Base-by-base conservation (phyloP, 352 stramenopile species). In the Blastocystis sp. region DNA sequence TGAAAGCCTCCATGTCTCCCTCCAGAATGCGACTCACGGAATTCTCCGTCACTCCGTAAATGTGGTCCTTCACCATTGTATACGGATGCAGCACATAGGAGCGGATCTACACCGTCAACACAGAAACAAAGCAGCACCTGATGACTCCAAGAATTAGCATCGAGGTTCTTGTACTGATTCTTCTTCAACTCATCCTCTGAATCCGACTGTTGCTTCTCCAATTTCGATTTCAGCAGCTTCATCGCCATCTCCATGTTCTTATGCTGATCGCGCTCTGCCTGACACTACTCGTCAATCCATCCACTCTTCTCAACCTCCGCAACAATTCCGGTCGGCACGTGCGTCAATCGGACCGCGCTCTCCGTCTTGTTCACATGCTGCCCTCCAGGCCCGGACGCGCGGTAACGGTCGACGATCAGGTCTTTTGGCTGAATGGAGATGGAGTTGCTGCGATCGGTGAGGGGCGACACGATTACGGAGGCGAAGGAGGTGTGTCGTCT, bases 321-420 rank as follows among this genome's bases (percentile, higher is more conserved):
- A 40, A 93, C 92, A 56, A 96, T 98, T n/a, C 95, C 96, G 45
- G 96, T 98, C 11, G 96, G 96, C 86, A 98, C 94, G 89, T 99
- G 96, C 28, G 96, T 94, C 84, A 99, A 92, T 79, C 97, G 95
- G 56, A 98, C 95, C 11, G 95, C 96, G 70, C 94, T 98, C 89
- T 99, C 96, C 4, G 95, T 98, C 86, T 97, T 99, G 92, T 99
- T 99, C n/a, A 99, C 96, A 90, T 99, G 97, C 92, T 99, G 96
- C 0, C 95, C 96, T 62, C 96, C 96, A 59, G 95, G 94, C 64
- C 96, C 96, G 71, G 95, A 96, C 34, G 94, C 94, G 38, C 96
- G 92, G 91, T 97, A 98, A 21, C 97, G 97, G 67, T 96, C 94
- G 82, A 99, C 96, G 87, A 96, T 93, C 65, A 99, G 92, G 89